Conservation (phyloP, 306 rosid genomes). For the Crataegus laevigata region DNA sequence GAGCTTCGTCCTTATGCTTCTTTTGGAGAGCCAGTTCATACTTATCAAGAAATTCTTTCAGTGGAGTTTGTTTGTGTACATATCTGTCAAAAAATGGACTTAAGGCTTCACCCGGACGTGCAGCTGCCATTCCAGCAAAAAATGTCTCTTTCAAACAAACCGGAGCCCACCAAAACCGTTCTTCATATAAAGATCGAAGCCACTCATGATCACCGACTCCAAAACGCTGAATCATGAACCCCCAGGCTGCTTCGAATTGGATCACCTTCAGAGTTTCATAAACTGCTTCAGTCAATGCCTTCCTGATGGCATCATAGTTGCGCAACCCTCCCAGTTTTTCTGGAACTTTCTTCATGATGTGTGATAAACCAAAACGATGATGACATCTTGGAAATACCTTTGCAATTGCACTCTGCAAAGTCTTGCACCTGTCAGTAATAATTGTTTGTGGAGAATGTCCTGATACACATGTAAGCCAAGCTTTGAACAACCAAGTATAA, state of each 20-base stretch:
- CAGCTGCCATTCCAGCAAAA: constrained; percentile 67
- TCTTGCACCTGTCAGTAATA: constrained; percentile 73
- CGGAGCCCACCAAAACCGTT: constrained; percentile 75
- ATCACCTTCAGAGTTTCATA: constrained; percentile 78
- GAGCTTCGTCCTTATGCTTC: constrained; percentile 76
- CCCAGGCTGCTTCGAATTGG: constrained; percentile 92
- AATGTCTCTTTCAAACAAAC: constrained; percentile 67
- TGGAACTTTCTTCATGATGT: constrained; percentile 76
- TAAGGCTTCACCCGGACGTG: constrained; percentile 55
- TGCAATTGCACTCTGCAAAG: constrained; percentile 53
- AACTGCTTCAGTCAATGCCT: constrained; percentile 59
- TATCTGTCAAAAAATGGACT: constrained; percentile 72
- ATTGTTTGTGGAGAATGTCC: constrained; percentile 69
- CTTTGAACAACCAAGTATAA: constrained; percentile 71
- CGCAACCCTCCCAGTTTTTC: constrained; percentile 82
- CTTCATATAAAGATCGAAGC: constrained; percentile 78
- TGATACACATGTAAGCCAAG: constrained; percentile 69
- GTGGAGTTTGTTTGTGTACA: constrained; percentile 86
- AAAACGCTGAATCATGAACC: constrained; percentile 67
- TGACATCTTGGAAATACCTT: constrained; percentile 67
- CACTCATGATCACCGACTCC: constrained; percentile 77
- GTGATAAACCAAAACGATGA: constrained; percentile 78
- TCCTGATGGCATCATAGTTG: constrained; percentile 76
- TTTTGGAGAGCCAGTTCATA: constrained; percentile 83
- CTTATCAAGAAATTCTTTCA: constrained; percentile 92